Evolutionary conservation across 139 green algal genomes (phyloP), one percentile per base, ranked within the genome.

Genomic region (Mychonastes homosphaera): DNA sequence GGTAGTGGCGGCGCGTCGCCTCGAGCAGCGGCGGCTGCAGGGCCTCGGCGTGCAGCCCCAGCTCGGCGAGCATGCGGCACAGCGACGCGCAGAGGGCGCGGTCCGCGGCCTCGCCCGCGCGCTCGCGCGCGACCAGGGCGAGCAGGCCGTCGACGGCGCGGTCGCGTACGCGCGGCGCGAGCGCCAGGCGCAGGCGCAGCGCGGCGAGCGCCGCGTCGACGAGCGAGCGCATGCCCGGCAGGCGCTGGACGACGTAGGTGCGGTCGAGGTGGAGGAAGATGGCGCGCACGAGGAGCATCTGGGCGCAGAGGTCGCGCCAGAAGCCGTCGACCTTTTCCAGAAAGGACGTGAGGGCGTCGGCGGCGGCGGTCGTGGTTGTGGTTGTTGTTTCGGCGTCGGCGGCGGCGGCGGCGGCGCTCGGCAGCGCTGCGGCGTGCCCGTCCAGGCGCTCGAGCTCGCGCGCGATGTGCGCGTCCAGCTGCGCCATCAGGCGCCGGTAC

Each of bases 231-330:
- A 59, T 24, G 9, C 60, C 60, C 18, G 60, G 60, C 28, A 67
- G 38, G 29, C 62, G 65, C 56, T 72, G 57, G 34, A 97, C 72
- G 30, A 96, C 88, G 48, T 94, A 87, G 2, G 87, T 91, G 53
- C 92, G 80, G 76, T 99, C 92, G 46, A 99, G 74, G 72, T 95
- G 95, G 24, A 98, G 72, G 61, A 97, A 97, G 49, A 98, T 92
- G 16, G 84, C 87, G 1, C 92, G 78, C 21, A 92, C 92, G 32
- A 81, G 83, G 38, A 95, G 80, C 72, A 92, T 84, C 65, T 89
- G 79, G 13, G 62, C 59, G 76, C 76, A 92, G 73, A 96, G 77
- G 38, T 90, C 70, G 43, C 73, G 43, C 87, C 88, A 97, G 30
- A 66, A 43, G 2, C 56, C 58, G 35, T 81, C 77, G 26, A 95